Percentiles rank a stretch among this genome's conserved stretches.
Evolutionary conservation across 495 filamentous ascomycete species (phyloP).

Genomic region (Corynascus novoguineensis): DNA sequence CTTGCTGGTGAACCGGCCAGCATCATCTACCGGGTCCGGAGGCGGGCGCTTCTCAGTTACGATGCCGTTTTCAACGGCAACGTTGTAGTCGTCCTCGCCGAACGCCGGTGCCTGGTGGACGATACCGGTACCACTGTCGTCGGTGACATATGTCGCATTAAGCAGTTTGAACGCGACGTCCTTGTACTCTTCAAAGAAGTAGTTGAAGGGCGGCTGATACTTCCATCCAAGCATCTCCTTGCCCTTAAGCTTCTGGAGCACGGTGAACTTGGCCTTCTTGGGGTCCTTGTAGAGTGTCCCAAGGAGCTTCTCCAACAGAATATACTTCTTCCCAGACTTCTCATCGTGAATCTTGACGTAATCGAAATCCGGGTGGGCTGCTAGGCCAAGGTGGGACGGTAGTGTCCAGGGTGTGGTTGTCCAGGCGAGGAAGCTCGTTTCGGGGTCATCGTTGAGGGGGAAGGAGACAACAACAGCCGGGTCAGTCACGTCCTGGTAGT

Average conservation of each 20-base stretch:
- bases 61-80: conserved; percentile 70
- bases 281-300: conserved; percentile 88
- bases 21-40: conserved; percentile 84
- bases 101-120: conserved; percentile 95
- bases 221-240: conserved; percentile 87
- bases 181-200: conserved; percentile 92
- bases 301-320: conserved; percentile 80
- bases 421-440: conserved; percentile 78
- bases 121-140: conserved; percentile 89
- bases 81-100: conserved; percentile 94
- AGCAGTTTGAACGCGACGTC: conserved; percentile 88
- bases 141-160: conserved; percentile 83
- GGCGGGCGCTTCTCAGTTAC: conserved; percentile 71
- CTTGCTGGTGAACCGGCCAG: conserved; percentile 72
- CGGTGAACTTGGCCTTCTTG: conserved; percentile 95
- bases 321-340: conserved; percentile 73
- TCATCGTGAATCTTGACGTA: conserved; percentile 90
- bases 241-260: conserved; percentile 75
- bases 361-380: conserved; percentile 83
- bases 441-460: conserved; percentile 69
- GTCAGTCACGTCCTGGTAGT: conserved; percentile 90
- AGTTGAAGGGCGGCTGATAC: conserved; percentile 87
- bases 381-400: conserved; percentile 76
- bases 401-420: conserved; percentile 97
- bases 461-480: conserved; percentile 89